Conservation (phyloP, 2,329 filamentous ascomycete species). For the Rhinocladiella similis region DNA sequence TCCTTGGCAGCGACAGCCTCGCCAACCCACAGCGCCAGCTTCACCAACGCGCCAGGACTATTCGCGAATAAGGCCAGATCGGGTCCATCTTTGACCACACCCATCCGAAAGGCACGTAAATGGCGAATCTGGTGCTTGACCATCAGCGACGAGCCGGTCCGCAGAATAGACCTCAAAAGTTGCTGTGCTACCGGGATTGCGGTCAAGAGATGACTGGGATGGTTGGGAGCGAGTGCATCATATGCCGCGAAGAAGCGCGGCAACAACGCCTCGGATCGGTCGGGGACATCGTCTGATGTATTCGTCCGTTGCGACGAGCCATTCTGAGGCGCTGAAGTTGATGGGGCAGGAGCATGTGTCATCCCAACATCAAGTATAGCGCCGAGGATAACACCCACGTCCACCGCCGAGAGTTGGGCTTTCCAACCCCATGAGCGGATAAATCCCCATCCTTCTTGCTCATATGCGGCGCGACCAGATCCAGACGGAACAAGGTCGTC, state of each 20-base stretch:
- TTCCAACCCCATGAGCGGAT: slow-evolving; percentile 98
- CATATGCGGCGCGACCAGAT: slow-evolving; percentile 66
- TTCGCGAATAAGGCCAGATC: slow-evolving; percentile 91
- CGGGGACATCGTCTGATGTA: slow-evolving; percentile 18
- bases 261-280: slow-evolving; percentile 33
- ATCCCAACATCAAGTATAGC: slow-evolving; percentile 86
- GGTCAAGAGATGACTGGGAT: slow-evolving; percentile 62
- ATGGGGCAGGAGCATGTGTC: background rate
- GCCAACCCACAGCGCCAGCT: slow-evolving; percentile 89
- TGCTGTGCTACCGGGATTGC: slow-evolving; percentile 81
- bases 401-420: slow-evolving; percentile 86
- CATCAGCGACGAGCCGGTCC: slow-evolving; percentile 85
- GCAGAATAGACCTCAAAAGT: slow-evolving; percentile 87
- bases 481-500: slow-evolving; percentile 88
- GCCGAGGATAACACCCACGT: slow-evolving; percentile 89
- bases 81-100: slow-evolving; percentile 90
- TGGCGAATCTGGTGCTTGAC: slow-evolving; percentile 94
- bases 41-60: slow-evolving; percentile 79
- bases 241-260: slow-evolving; percentile 60
- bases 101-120: slow-evolving; percentile 89
- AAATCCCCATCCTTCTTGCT: slow-evolving; percentile 94
- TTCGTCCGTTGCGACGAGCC: slow-evolving; percentile 22
- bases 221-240: slow-evolving; percentile 53
- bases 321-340: background rate
- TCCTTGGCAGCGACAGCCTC: slow-evolving; percentile 92